Evolutionary conservation across 164 flowering plant species (phyloP).

Genomic region (Stephania cephalantha): DNA sequence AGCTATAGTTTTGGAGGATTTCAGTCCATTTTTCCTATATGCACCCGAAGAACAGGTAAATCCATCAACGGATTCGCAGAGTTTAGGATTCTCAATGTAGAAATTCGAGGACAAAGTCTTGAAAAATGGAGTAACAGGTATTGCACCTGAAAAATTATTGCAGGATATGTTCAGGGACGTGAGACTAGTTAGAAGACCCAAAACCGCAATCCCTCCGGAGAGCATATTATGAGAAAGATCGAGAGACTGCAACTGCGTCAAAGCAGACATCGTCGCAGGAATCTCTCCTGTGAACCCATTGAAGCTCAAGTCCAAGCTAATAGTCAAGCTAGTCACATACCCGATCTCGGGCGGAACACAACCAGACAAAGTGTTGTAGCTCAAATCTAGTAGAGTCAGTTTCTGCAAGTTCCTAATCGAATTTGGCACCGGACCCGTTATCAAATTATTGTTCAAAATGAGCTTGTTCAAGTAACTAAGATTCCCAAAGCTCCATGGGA

Average conservation of each 20-base stretch:
- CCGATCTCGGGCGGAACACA: conserved; percentile 79
- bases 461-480: conserved; percentile 89
- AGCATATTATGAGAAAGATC: conserved; percentile 78
- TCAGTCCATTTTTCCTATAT: conserved; percentile 32
- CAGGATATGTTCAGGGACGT: conserved; percentile 73
- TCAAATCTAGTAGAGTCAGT: conserved; percentile 80
- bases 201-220: conserved; percentile 50
- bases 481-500: conserved; percentile 76
- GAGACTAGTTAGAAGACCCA: conserved; percentile 68
- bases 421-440: conserved; percentile 63
- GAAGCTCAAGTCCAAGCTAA: conserved; percentile 73
- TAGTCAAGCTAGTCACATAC: conserved; percentile 67
- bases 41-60: conserved; percentile 55
- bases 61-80: conserved; percentile 76
- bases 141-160: conserved; percentile 91
- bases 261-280: conserved; percentile 58
- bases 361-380: conserved; percentile 73
- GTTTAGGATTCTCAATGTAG: conserved; percentile 47
- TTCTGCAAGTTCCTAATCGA: conserved; percentile 60
- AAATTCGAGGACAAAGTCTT: conserved; percentile 54
- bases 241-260: conserved; percentile 78
- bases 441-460: conserved; percentile 70
- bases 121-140: conserved; percentile 82
- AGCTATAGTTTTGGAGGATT: conserved; percentile 55
- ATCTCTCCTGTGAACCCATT: conserved; percentile 68